phyloP scores from a whole-genome alignment of 352 stramenopile species.

The Phytopythium aichiense region DNA sequence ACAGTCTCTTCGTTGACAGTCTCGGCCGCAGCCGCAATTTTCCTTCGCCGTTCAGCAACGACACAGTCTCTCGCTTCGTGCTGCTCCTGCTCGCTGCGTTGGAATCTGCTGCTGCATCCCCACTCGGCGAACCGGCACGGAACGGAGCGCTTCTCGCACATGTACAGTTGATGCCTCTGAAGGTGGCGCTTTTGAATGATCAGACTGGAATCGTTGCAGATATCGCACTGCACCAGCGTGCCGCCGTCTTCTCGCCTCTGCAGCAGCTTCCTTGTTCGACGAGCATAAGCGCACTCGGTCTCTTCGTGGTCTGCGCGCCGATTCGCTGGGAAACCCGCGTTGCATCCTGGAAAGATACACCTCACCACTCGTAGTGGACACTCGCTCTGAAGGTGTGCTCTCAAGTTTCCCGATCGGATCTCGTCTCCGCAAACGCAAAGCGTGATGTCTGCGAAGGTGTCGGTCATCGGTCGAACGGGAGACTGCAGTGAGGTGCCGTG shows the following conservation, averaged over 20 bases:
- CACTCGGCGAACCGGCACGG: conserved; percentile 42
- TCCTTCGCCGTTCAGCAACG: conserved; percentile 33
- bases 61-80: conserved; percentile 44
- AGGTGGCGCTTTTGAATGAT: conserved; percentile 32
- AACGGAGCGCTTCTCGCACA: conserved; percentile 46
- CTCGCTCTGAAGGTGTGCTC: conserved; percentile 27
- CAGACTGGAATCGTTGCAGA: conserved; percentile 31
- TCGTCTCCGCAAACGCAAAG: conserved; percentile 59
- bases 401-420: conserved; percentile 25
- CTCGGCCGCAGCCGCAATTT: conserved; percentile 34
- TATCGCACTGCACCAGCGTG: conserved; percentile 27
- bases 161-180: conserved; percentile 33
- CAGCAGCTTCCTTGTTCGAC: conserved; percentile 37
- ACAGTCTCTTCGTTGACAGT: conserved; percentile 46
- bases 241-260: conserved; percentile 34
- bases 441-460: conserved; percentile 20
- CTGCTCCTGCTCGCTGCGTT: conserved; percentile 22
- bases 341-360: conserved; percentile 46
- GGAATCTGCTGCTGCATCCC: conserved; percentile 42
- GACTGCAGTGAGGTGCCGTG: background rate
- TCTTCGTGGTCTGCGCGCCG: conserved; percentile 34
- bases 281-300: conserved; percentile 24
- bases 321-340: conserved; percentile 22
- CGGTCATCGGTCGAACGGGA: background rate
- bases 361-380: conserved; percentile 38